Percentiles rank a stretch among this genome's conserved stretches.
These are phyloP conservation scores for Penstemon barbatus DNA, from an alignment of 257 asterid genomes.

Conservation along the genomic window DNA sequence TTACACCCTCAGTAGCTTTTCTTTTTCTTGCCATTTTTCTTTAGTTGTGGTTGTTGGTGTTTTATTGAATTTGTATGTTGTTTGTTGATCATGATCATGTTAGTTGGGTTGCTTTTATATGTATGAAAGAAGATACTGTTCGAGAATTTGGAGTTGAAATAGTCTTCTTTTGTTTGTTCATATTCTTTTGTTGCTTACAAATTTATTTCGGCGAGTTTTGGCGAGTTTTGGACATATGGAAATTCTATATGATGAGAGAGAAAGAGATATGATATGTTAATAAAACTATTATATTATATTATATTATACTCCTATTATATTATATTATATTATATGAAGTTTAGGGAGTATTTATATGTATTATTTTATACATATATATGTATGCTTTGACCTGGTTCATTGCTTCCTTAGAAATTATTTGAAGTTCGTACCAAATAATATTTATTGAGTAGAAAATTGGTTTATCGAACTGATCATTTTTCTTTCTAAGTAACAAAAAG, in stretches of 20 bases:
- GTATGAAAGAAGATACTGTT: slow-evolving; percentile 7
- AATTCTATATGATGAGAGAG: slow-evolving; percentile 10
- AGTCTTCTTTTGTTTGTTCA: slow-evolving; percentile 32
- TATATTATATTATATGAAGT: background rate
- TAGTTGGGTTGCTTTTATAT: slow-evolving; percentile 26
- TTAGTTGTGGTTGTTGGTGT: slow-evolving; percentile 3
- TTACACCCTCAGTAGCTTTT: slow-evolving; percentile 37
- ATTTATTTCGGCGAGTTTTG: slow-evolving; percentile 12
- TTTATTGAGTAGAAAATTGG: too few relatives aligned
- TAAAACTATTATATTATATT: background rate
- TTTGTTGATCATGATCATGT: background rate
- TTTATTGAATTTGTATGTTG: slow-evolving; percentile 2
- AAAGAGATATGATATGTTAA: background rate
- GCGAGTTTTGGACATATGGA: slow-evolving; percentile 20
- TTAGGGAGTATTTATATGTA: too few relatives aligned
- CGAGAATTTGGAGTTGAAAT: slow-evolving; percentile 30
- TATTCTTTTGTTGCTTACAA: slow-evolving; percentile 23
- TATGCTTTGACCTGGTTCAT: background rate
- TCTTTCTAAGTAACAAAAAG: too few relatives aligned
- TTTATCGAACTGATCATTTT: too few relatives aligned
- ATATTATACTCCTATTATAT: background rate
- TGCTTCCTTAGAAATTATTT: background rate
- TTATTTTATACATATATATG: background rate
- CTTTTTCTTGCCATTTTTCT: slow-evolving; percentile 68
- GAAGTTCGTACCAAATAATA: too few relatives aligned